Conservation (phyloP, 2,329 filamentous ascomycete species). For the Trichoderma sp. region DNA sequence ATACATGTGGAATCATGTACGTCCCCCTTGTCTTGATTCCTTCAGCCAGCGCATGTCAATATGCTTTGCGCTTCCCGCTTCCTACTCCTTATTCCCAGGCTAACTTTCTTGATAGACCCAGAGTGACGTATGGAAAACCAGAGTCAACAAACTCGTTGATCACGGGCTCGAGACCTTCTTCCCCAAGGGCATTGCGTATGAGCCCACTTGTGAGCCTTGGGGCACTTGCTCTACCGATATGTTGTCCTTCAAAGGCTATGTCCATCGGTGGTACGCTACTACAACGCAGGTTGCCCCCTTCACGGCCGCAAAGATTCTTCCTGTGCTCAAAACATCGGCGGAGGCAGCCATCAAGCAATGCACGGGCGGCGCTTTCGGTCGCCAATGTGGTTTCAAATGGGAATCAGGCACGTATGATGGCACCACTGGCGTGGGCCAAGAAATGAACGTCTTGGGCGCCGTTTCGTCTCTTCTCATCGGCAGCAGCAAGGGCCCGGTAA, state of each 20-base stretch:
- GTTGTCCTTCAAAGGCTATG: constrained; percentile 64
- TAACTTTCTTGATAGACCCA: constrained; percentile 46
- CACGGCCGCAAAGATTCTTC: constrained; percentile 53
- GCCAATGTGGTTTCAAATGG: constrained; percentile 61
- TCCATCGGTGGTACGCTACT: constrained; percentile 60
- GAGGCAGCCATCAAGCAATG: constrained; percentile 59
- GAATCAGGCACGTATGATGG: constrained; percentile 55
- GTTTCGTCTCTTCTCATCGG: constrained; percentile 57
- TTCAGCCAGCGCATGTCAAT: neutral
- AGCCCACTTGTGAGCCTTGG: constrained; percentile 62
- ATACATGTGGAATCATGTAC: constrained; percentile 65
- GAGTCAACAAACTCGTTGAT: constrained; percentile 48
- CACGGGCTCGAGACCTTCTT: constrained; percentile 55
- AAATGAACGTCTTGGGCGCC: constrained; percentile 62
- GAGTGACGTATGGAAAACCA: constrained; percentile 55
- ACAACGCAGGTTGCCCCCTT: constrained; percentile 59
- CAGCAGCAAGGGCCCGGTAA: constrained; percentile 47
- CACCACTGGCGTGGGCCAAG: constrained; percentile 61
- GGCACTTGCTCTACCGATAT: constrained; percentile 65
- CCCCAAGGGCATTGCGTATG: constrained; percentile 59
- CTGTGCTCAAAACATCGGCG: constrained; percentile 57
- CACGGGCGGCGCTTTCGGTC: constrained; percentile 52
- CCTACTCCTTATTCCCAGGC: neutral
- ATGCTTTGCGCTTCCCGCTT: too few relatives aligned
- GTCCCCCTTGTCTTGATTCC: constrained; percentile 31